Percentiles rank a stretch among this genome's conserved stretches.
phyloP scores from a whole-genome alignment of 139 green algal species.

The Closterium sp. region DNA sequence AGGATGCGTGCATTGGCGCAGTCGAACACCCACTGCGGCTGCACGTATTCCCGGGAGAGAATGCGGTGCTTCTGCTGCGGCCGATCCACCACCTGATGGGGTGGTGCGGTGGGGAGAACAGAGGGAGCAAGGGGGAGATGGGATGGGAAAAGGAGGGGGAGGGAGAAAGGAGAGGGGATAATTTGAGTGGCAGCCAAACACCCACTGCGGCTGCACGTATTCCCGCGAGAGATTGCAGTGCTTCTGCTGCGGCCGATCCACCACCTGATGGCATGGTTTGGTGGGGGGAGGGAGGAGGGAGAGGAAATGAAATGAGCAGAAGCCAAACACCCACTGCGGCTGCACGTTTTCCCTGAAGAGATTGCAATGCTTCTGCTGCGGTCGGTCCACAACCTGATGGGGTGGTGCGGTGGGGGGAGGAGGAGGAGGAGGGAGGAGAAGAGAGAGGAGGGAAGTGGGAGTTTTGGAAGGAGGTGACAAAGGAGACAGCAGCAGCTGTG shows the following conservation, averaged over 20 bases:
- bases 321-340: constrained; percentile 98
- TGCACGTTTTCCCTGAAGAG: constrained; percentile 88
- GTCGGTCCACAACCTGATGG: constrained; percentile 38
- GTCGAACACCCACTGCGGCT: constrained; percentile 99
- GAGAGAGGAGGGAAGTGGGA: too few species aligned
- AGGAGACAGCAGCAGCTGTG: too few species aligned
- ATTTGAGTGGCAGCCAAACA: constrained; percentile 73
- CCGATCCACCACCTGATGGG: constrained; percentile 36
- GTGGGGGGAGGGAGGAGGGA: too few species aligned
- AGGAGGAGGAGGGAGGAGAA: too few species aligned
- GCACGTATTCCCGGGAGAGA: constrained; percentile 84
- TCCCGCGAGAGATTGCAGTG: constrained; percentile 71
- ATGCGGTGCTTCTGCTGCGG: constrained; percentile 66
- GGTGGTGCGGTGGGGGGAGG: too few species aligned
- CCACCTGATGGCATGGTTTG: background rate
- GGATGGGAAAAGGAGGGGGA: too few species aligned
- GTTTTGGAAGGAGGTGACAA: too few species aligned
- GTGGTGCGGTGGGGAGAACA: background rate
- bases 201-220: constrained; percentile 98
- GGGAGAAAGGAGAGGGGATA: too few species aligned
- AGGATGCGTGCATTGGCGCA: constrained; percentile 83
- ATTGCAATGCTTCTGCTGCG: constrained; percentile 66
- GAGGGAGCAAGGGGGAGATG: background rate
- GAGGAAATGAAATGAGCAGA: background rate
- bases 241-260: constrained; percentile 59